phyloP scores from a whole-genome alignment of 371 early-diverging fungal species.

The Circinella minor region DNA sequence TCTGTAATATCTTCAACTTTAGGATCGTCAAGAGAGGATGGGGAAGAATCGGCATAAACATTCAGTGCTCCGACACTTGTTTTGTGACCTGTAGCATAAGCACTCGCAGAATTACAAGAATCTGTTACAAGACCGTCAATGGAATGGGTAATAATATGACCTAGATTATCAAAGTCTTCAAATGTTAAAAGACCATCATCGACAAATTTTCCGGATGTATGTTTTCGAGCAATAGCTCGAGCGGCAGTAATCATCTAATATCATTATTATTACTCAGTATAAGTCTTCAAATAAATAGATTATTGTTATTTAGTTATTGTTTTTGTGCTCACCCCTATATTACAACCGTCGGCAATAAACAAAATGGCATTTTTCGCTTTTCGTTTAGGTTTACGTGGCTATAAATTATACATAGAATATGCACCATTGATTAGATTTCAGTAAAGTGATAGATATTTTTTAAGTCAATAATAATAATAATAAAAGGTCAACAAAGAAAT shows the following conservation, averaged over 20 bases:
- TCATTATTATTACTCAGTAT: background rate
- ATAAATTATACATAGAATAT: background rate
- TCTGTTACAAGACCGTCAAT: conserved; percentile 76
- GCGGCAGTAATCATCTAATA: conserved; percentile 64
- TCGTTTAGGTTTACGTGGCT: conserved; percentile 53
- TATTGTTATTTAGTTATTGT: too few relatives aligned
- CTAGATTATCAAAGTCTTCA: conserved; percentile 68
- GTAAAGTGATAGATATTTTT: too few relatives aligned
- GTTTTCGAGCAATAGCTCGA: conserved; percentile 57
- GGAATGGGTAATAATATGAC: conserved; percentile 73
- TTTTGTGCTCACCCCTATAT: conserved; percentile 41
- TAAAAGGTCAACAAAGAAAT: too few relatives aligned
- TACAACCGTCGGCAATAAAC: conserved; percentile 79
- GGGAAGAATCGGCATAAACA: conserved; percentile 67
- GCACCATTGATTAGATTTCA: too few relatives aligned
- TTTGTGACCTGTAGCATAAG: conserved; percentile 76
- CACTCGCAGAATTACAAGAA: conserved; percentile 76
- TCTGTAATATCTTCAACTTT: conserved; percentile 70
- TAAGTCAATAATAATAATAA: too few relatives aligned
- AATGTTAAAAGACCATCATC: conserved; percentile 55
- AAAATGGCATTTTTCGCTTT: conserved; percentile 75
- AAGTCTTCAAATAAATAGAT: too few relatives aligned
- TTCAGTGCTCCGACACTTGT: conserved; percentile 61
- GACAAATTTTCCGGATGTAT: conserved; percentile 56
- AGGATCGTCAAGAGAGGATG: conserved; percentile 58